Percentiles rank a stretch among this genome's conserved stretches.
Evolutionary conservation across 257 asterid species (phyloP).

Genomic region (Scutellaria minor): DNA sequence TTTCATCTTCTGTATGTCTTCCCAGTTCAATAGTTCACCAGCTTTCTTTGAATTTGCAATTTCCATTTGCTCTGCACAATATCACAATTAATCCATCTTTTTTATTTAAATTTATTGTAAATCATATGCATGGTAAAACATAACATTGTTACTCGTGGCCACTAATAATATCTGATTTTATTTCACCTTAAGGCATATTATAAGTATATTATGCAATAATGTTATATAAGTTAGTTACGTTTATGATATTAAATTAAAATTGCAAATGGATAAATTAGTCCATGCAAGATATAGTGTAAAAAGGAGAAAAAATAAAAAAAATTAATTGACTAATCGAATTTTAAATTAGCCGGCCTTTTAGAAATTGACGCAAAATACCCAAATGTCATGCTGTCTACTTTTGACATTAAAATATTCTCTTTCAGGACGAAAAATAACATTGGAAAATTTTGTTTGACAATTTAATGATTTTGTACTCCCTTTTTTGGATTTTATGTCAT

Average conservation of each 20-base stretch:
- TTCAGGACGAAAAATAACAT: too few relatives aligned
- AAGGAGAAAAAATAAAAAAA: background rate
- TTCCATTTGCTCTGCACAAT: constrained; percentile 56
- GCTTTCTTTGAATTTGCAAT: constrained; percentile 49
- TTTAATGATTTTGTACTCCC: background rate
- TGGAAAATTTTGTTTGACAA: background rate
- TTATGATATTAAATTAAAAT: too few relatives aligned
- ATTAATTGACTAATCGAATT: background rate
- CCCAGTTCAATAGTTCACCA: constrained; percentile 57
- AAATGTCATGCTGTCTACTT: constrained; percentile 4
- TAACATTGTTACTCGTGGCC: too few relatives aligned
- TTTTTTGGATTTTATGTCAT: background rate
- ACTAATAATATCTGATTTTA: too few relatives aligned
- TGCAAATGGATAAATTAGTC: too few relatives aligned
- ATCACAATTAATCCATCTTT: too few relatives aligned
- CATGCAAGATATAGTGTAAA: background rate
- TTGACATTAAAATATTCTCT: constrained; percentile 1
- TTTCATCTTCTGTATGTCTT: constrained; percentile 59
- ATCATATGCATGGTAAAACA: background rate
- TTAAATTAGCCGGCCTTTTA: background rate
- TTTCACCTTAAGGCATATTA: too few relatives aligned
- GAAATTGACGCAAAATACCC: background rate
- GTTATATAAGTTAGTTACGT: too few relatives aligned
- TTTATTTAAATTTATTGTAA: background rate
- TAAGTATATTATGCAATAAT: too few relatives aligned